phyloP scores from a whole-genome alignment of 2,329 filamentous ascomycete species.

The Hymenoscyphus fructigenus region DNA sequence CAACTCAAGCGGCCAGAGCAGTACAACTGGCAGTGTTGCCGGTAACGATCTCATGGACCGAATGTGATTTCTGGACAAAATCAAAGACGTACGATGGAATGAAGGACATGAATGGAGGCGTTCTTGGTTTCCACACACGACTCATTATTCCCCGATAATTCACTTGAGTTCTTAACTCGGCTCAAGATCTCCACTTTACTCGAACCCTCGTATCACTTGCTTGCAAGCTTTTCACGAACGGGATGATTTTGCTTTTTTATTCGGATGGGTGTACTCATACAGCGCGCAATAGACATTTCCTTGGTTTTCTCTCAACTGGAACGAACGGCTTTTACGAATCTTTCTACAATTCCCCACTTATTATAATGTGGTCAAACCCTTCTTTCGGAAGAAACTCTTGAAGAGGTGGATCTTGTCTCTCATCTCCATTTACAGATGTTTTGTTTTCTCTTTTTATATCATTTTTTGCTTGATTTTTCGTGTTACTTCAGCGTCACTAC shows the following conservation, averaged over 20 bases:
- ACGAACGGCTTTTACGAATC: conserved; percentile 1
- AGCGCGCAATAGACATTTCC: conserved; percentile 30
- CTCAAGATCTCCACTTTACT: conserved; percentile 16
- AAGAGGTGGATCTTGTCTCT: conserved; percentile 6
- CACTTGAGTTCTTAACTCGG: neutral
- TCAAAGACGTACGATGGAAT: conserved; percentile 7
- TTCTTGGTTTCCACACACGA: conserved; percentile 1
- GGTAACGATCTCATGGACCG: conserved; percentile 67
- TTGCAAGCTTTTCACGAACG: neutral
- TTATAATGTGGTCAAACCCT: conserved; percentile 2
- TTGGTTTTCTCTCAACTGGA: conserved; percentile 4
- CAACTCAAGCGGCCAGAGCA: conserved; percentile 73
- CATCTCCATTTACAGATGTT: neutral
- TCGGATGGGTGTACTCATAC: conserved; percentile 26
- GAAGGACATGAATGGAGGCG: conserved; percentile 16
- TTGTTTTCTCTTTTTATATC: neutral
- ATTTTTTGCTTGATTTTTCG: neutral
- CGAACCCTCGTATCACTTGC: conserved; percentile 4
- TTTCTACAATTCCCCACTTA: neutral
- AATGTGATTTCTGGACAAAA: conserved; percentile 34
- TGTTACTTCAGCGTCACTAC: conserved; percentile 9
- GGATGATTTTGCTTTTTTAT: conserved; percentile 8
- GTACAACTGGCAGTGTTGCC: conserved; percentile 73
- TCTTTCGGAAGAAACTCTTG: neutral
- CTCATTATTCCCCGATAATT: conserved; percentile 2